Evolutionary conservation across 228 moss, liverwort and hornwort species (phyloP), one percentile per base, ranked within the genome.

Genomic region (Sphagnum magellanicum): DNA sequence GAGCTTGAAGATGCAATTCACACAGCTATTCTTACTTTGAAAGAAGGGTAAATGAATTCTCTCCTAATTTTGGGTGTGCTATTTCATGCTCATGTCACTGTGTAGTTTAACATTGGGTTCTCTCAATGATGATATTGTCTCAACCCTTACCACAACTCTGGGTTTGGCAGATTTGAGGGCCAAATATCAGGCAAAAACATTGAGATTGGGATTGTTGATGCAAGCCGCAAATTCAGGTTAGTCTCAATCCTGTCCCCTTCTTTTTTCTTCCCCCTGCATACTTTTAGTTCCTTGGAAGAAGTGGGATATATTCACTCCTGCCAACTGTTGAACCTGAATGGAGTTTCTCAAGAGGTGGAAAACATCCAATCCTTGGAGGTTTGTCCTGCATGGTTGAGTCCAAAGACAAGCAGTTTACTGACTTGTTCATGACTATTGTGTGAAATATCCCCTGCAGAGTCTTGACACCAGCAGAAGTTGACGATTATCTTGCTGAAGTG

Each of bases 131-230:
- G 32, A 62, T 14, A 6, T 16, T 63, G 10, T 46, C 50, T 51
- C 48, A 10, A 52, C 59, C 46, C 47, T 71, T 62, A 71, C 46
- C 16, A 5, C 8, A 62, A 58, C n/a, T 6, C 49, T 59, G 60
- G 62, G 10, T 1, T 49, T 68, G 51, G 68, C 93, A 97, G 93
- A 63, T 98, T 98, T 64, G 97, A 93, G 74, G 93, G 93, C 70
- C 97, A 93, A 84, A 93, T 98, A 84, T 98, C 93, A 61, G 97
- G 91, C 64, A 98, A 93, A 70, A 98, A 98, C 50, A 91, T 98
- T 46, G 93, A 98, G 72, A 98, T 93, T 75, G 97, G 93, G 48
- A 93, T 93, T 52, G 84, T 98, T 32, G 91, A 90, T 68, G 78
- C 81, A 6, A 91, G 91, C 74, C 81, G 93, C 4, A 66, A 86